phyloP scores from a whole-genome alignment of 148 eudicot genomes.

The Rhododendron griersonianum region DNA sequence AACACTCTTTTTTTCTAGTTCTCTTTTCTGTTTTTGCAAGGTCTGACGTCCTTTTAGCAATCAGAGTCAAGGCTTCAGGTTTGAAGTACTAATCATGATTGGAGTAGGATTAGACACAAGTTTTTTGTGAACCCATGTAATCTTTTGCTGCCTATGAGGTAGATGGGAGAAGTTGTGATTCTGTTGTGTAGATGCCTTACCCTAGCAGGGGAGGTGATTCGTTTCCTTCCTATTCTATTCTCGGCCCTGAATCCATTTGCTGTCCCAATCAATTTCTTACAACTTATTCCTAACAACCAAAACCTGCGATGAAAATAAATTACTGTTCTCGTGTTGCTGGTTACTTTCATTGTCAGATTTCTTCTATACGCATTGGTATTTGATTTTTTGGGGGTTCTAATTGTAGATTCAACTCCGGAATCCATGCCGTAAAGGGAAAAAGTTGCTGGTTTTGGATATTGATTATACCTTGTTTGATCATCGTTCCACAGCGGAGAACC shows the following conservation, averaged over 20 bases:
- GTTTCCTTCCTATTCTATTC: background rate
- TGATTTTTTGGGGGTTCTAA: conserved; percentile 4
- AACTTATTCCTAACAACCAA: background rate
- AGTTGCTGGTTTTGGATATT: conserved; percentile 91
- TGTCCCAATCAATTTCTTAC: background rate
- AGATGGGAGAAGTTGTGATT: background rate
- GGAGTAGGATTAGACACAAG: background rate
- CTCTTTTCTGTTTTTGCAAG: background rate
- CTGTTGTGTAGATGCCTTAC: background rate
- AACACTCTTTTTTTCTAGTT: background rate
- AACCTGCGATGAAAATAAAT: background rate
- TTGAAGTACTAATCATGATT: background rate
- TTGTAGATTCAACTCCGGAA: conserved; percentile 71
- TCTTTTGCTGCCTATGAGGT: background rate
- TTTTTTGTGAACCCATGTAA: background rate
- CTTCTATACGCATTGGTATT: background rate
- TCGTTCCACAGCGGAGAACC: conserved; percentile 91
- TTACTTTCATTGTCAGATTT: background rate
- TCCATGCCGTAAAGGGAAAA: conserved; percentile 93
- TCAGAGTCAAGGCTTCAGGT: background rate
- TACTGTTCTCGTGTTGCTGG: background rate
- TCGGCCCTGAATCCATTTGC: background rate
- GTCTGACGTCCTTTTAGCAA: background rate
- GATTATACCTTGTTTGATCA: conserved; percentile 97
- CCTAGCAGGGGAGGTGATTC: background rate